Percentiles rank a stretch among this genome's conserved stretches.
phyloP scores from a whole-genome alignment of 208 protist species.

The Leishmania guyanensis region DNA sequence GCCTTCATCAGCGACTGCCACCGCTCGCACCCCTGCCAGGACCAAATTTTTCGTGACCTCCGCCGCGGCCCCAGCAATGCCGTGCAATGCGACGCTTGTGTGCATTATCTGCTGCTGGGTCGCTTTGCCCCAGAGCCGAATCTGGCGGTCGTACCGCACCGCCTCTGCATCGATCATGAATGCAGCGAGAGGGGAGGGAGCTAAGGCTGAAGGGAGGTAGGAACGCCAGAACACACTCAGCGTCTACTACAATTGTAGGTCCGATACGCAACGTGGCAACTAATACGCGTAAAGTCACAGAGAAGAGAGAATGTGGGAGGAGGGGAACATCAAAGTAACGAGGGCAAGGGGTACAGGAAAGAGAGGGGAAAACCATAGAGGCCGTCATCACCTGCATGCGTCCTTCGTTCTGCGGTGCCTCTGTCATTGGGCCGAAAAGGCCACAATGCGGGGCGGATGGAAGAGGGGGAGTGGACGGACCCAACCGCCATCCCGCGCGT shows the following conservation, averaged over 20 bases:
- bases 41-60: slow-evolving; percentile 93
- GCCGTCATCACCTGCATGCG: neutral
- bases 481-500: neutral
- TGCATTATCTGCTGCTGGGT: slow-evolving; percentile 85
- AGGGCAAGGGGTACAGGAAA: neutral
- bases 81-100: slow-evolving; percentile 59
- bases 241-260: neutral
- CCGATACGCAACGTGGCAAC: neutral
- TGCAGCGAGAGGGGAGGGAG: neutral
- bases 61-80: slow-evolving; percentile 53
- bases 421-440: neutral
- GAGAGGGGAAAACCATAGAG: neutral
- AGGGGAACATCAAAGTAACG: neutral
- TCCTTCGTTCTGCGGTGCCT: neutral
- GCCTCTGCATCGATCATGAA: slow-evolving; percentile 59
- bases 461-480: neutral
- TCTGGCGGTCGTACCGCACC: slow-evolving; percentile 93
- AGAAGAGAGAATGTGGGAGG: neutral
- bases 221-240: neutral
- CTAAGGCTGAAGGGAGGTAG: neutral
- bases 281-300: neutral
- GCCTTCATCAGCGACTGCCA: slow-evolving; percentile 50
- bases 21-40: slow-evolving; percentile 81
- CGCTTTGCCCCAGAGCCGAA: slow-evolving; percentile 92
- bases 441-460: neutral